Evolutionary conservation across 2,329 filamentous ascomycete species (phyloP).

Genomic region (Fusarium armeniacum): DNA sequence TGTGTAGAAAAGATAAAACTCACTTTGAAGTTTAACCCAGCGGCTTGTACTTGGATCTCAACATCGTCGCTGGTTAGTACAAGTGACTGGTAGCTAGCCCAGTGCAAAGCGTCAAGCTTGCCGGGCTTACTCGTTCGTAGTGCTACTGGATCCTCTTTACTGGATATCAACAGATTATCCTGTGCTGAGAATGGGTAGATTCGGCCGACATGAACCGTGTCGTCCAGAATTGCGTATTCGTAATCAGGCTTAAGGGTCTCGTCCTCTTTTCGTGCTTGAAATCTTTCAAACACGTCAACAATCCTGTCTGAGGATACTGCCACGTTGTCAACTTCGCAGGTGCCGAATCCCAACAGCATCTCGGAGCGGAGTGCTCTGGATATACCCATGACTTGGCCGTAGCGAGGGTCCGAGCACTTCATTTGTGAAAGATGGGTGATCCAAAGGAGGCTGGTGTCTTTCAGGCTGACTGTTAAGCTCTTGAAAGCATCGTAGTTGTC

Average conservation of each 20-base stretch:
- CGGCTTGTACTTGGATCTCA: constrained; percentile 1
- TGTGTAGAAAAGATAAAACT: neutral
- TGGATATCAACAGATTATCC: neutral
- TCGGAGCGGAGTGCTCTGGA: constrained; percentile 2
- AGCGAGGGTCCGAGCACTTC: neutral
- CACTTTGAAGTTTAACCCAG: constrained; percentile 11
- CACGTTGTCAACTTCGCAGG: constrained; percentile 6
- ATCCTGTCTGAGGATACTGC: neutral
- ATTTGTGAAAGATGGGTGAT: constrained; percentile 5
- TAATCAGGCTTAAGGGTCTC: constrained; percentile 4
- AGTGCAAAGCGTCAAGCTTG: constrained; percentile 8
- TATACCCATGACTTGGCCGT: neutral
- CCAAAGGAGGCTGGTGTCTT: neutral
- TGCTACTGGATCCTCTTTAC: neutral
- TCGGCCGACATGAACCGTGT: neutral
- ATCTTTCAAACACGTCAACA: constrained; percentile 2
- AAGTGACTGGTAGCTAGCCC: neutral
- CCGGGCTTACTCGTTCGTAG: constrained; percentile 12
- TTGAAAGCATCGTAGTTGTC: neutral
- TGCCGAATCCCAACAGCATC: neutral
- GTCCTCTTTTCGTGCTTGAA: neutral
- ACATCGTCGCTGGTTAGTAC: neutral
- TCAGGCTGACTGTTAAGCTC: neutral
- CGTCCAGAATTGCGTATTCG: neutral
- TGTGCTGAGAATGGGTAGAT: constrained; percentile 6